Evolutionary conservation across 2,329 filamentous ascomycete genomes (phyloP).

Genomic region (Pseudonectria foliicola): DNA sequence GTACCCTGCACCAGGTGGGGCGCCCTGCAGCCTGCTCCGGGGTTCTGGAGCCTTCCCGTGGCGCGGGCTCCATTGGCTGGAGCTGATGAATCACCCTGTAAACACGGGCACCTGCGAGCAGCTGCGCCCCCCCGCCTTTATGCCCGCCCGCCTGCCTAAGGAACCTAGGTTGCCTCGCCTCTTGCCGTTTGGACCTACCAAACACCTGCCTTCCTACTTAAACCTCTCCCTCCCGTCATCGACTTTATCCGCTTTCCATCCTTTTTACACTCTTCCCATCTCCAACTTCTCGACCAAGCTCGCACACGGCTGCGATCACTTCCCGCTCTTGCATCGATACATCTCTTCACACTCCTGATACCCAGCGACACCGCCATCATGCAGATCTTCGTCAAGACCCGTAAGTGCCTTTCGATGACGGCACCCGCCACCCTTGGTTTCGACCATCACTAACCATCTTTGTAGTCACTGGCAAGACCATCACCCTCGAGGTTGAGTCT

Average conservation of each 20-base stretch:
- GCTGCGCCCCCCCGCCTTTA: slow-evolving; percentile 15
- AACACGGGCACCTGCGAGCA: too few species aligned
- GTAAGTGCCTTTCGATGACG: slow-evolving; percentile 47
- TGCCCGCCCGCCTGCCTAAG: slow-evolving; percentile 5
- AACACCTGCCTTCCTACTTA: slow-evolving; percentile 21
- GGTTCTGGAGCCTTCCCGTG: slow-evolving; percentile 34
- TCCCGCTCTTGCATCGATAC: slow-evolving; percentile 5
- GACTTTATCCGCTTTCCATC: slow-evolving; percentile 8
- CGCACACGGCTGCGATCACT: slow-evolving; percentile 7
- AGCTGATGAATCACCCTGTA: slow-evolving; percentile 34
- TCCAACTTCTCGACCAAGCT: too few species aligned
- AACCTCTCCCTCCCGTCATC: slow-evolving; percentile 20
- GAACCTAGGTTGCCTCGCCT: slow-evolving; percentile 16
- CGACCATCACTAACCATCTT: slow-evolving; percentile 14
- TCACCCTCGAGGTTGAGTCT: slow-evolving; percentile 65
- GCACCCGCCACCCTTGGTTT: background rate
- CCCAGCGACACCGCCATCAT: slow-evolving; percentile 46
- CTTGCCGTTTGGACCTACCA: slow-evolving; percentile 12
- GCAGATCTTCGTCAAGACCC: slow-evolving; percentile 98
- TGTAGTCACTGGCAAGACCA: slow-evolving; percentile 60
- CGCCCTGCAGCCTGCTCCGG: slow-evolving; percentile 15
- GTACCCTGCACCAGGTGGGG: slow-evolving; percentile 19
- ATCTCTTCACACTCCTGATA: slow-evolving; percentile 19
- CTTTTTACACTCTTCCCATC: slow-evolving; percentile 7
- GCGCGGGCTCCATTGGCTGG: slow-evolving; percentile 22